phyloP scores from a whole-genome alignment of 768 basidiomycete species.

The Lentinula boryana region DNA sequence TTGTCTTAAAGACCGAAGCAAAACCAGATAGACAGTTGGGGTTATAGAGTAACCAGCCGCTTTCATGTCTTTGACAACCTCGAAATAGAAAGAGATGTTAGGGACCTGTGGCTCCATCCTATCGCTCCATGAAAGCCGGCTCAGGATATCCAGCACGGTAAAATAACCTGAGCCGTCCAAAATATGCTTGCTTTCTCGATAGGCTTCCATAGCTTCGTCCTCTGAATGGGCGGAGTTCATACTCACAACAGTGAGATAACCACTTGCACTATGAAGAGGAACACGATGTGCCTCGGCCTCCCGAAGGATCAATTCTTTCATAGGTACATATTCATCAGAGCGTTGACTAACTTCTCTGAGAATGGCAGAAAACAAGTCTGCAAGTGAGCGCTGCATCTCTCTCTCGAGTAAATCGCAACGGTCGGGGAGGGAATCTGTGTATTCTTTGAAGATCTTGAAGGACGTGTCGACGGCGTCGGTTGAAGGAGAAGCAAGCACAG shows the following conservation, averaged over 20 bases:
- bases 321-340: slow-evolving; percentile 38
- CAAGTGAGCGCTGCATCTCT: slow-evolving; percentile 29
- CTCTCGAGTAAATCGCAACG: neutral
- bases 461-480: slow-evolving; percentile 47
- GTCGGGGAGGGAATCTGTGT: slow-evolving; percentile 18
- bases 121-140: slow-evolving; percentile 47
- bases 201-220: slow-evolving; percentile 57
- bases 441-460: slow-evolving; percentile 45
- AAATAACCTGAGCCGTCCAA: slow-evolving; percentile 57
- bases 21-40: slow-evolving; percentile 57
- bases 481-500: slow-evolving; percentile 24
- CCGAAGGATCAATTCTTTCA: slow-evolving; percentile 45
- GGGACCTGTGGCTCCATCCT: slow-evolving; percentile 26
- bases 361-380: slow-evolving; percentile 48
- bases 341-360: slow-evolving; percentile 43
- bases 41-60: slow-evolving; percentile 51
- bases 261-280: slow-evolving; percentile 35
- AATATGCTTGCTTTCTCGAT: slow-evolving; percentile 35
- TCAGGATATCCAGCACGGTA: slow-evolving; percentile 59
- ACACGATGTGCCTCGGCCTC: slow-evolving; percentile 60
- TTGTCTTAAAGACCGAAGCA: slow-evolving; percentile 50
- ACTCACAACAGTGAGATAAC: slow-evolving; percentile 53
- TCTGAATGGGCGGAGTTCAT: slow-evolving; percentile 53
- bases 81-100: slow-evolving; percentile 57
- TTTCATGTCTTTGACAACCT: slow-evolving; percentile 79